These are phyloP conservation scores for Cicer cuneatum DNA, from an alignment of 306 rosid genomes.

Conservation along the genomic window DNA sequence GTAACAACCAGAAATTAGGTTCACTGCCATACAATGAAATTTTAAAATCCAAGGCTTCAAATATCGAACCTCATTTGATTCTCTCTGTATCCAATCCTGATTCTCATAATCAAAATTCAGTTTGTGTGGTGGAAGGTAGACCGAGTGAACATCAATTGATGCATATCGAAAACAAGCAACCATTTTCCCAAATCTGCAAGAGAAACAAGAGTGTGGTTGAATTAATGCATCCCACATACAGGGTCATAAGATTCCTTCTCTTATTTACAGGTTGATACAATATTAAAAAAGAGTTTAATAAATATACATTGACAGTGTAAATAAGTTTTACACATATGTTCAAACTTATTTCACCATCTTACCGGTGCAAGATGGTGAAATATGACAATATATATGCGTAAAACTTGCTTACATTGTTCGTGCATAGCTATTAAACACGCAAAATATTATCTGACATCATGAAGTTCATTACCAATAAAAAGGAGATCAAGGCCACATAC, in stretches of 20 bases:
- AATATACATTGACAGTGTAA: slow-evolving; percentile 6
- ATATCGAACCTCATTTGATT: slow-evolving; percentile 73
- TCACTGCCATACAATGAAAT: slow-evolving; percentile 7
- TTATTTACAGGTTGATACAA: slow-evolving; percentile 32
- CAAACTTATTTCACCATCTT: slow-evolving; percentile 20
- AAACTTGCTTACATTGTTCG: background rate
- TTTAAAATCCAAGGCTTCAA: slow-evolving; percentile 41
- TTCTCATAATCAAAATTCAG: slow-evolving; percentile 67
- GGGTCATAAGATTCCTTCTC: slow-evolving; percentile 35
- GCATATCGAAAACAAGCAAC: slow-evolving; percentile 99
- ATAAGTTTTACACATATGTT: background rate
- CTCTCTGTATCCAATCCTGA: slow-evolving; percentile 85
- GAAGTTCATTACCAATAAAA: slow-evolving; percentile 18
- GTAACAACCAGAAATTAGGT: slow-evolving; percentile 50
- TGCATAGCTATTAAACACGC: background rate
- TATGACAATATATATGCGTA: background rate
- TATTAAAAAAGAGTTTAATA: background rate
- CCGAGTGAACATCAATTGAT: slow-evolving; percentile 86
- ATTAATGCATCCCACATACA: slow-evolving; percentile 38
- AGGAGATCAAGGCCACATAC: slow-evolving; percentile 34
- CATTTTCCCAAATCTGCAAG: slow-evolving; percentile 82
- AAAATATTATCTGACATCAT: slow-evolving; percentile 28
- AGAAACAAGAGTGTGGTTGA: slow-evolving; percentile 27
- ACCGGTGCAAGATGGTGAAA: background rate
- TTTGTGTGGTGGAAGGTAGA: slow-evolving; percentile 80